phyloP scores from a whole-genome alignment of 73 alveolate species.

The Symbiodinium natans region DNA sequence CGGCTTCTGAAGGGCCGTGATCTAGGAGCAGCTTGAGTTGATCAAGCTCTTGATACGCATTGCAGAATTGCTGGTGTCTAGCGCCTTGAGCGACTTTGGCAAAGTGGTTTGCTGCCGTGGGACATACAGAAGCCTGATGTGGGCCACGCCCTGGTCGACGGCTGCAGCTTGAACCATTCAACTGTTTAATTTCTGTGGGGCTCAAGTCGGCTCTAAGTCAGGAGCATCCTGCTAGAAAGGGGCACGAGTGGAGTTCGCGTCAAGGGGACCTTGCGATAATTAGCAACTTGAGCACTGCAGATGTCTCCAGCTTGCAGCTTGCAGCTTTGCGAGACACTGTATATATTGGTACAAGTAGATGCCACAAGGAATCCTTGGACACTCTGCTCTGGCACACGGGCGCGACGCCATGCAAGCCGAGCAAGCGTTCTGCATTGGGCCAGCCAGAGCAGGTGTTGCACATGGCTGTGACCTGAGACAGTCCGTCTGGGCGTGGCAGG shows the following conservation, averaged over 20 bases:
- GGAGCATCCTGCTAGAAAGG: too few relatives aligned
- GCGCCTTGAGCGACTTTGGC: too few relatives aligned
- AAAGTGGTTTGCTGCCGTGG: too few relatives aligned
- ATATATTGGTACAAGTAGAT: not conserved
- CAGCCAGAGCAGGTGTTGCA: not conserved
- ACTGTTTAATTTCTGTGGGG: not conserved
- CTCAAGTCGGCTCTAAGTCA: not conserved
- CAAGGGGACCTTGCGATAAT: too few relatives aligned
- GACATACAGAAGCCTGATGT: too few relatives aligned
- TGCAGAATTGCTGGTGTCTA: too few relatives aligned
- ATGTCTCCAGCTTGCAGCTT: not conserved
- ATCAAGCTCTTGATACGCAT: too few relatives aligned
- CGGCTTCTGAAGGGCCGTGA: conserved; percentile 25
- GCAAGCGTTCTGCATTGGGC: not conserved
- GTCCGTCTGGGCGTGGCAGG: too few relatives aligned
- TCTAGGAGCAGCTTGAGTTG: too few relatives aligned
- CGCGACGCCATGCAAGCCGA: not conserved
- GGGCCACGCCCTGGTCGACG: not conserved
- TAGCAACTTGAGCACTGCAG: not conserved
- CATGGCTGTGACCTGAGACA: too few relatives aligned
- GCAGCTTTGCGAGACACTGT: not conserved
- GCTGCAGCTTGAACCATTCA: not conserved
- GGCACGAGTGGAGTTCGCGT: too few relatives aligned
- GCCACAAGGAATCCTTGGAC: not conserved
- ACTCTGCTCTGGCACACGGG: too few relatives aligned